phyloP scores from a whole-genome alignment of 768 basidiomycete species.

The Lactarius pseudohatsudake region DNA sequence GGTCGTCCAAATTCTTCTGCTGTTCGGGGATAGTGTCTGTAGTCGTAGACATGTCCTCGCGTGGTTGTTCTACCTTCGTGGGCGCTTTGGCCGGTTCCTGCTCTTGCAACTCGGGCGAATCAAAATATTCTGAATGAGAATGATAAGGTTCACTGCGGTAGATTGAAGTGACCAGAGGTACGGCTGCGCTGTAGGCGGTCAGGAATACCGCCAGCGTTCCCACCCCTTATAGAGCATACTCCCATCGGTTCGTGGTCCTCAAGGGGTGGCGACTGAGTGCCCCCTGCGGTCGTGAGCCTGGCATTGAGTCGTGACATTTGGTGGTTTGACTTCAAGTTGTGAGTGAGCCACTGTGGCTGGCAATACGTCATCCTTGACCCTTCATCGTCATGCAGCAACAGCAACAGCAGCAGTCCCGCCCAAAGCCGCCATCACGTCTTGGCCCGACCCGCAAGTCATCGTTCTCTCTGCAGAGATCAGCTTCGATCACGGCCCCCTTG shows the following conservation, averaged over 20 bases:
- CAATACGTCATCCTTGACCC: conserved; percentile 20
- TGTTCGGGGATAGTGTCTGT: not conserved
- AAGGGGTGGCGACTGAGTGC: conserved; percentile 28
- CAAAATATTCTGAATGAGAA: conserved; percentile 22
- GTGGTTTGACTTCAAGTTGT: not conserved
- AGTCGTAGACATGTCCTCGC: not conserved
- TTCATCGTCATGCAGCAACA: conserved; percentile 9
- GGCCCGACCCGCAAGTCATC: conserved; percentile 8
- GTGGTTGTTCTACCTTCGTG: not conserved
- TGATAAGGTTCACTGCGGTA: conserved; percentile 12
- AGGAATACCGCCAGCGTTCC: conserved; percentile 24
- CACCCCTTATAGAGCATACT: conserved; percentile 26
- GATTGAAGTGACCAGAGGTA: conserved; percentile 4
- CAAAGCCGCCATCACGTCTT: conserved; percentile 5
- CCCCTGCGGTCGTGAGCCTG: not conserved
- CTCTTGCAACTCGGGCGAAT: conserved; percentile 9
- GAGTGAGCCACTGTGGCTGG: not conserved
- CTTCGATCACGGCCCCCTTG: not conserved
- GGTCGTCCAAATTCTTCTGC: conserved; percentile 11
- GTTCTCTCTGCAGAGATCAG: conserved; percentile 7
- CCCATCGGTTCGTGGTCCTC: conserved; percentile 28
- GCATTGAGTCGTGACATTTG: conserved; percentile 10
- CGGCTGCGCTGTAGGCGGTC: conserved; percentile 28
- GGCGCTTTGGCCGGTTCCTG: conserved; percentile 10
- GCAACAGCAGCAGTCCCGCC: conserved; percentile 12